A percentile compares a stretch with the other conserved stretches of the same genome.
These are phyloP conservation scores for Lipomyces lipofer DNA, from an alignment of 805 yeast genomes.

Conservation along the genomic window DNA sequence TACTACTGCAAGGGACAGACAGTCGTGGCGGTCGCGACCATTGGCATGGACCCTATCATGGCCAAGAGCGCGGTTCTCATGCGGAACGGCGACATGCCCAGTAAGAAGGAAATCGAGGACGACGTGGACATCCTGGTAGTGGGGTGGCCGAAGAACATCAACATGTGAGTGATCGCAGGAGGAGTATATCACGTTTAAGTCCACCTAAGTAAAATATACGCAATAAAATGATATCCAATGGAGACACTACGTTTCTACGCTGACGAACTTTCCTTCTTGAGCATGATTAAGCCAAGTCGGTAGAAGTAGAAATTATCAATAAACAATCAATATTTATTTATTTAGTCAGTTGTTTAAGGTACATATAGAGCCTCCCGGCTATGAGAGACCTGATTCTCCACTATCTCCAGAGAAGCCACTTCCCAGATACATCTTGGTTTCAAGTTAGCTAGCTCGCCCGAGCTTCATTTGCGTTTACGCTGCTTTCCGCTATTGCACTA, in stretches of 20 bases:
- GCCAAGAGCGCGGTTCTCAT: slow-evolving; percentile 5
- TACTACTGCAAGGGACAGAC: slow-evolving; percentile 10
- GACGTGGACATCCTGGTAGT: slow-evolving; percentile 2
- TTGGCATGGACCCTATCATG: slow-evolving; percentile 9
- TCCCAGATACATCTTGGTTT: too few species aligned
- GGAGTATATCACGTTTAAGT: neutral
- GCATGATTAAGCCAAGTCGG: neutral
- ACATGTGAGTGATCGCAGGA: slow-evolving; percentile 1
- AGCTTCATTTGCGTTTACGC: too few species aligned
- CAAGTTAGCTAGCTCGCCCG: too few species aligned
- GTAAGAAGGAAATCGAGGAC: slow-evolving; percentile 8
- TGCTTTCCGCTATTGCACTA: too few species aligned
- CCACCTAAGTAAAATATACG: neutral
- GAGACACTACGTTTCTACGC: neutral
- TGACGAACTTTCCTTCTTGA: too few species aligned
- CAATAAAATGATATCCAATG: neutral
- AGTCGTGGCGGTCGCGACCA: slow-evolving; percentile 10
- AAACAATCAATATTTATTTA: too few species aligned
- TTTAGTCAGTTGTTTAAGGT: too few species aligned
- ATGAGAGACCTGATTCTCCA: too few species aligned
- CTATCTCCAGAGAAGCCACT: too few species aligned
- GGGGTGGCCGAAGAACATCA: neutral
- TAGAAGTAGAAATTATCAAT: too few species aligned
- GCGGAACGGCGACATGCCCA: slow-evolving; percentile 7
- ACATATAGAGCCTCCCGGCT: too few species aligned